Evolutionary conservation across 2,329 filamentous ascomycete genomes (phyloP).

Genomic region (Aspergillus eucalypticola): DNA sequence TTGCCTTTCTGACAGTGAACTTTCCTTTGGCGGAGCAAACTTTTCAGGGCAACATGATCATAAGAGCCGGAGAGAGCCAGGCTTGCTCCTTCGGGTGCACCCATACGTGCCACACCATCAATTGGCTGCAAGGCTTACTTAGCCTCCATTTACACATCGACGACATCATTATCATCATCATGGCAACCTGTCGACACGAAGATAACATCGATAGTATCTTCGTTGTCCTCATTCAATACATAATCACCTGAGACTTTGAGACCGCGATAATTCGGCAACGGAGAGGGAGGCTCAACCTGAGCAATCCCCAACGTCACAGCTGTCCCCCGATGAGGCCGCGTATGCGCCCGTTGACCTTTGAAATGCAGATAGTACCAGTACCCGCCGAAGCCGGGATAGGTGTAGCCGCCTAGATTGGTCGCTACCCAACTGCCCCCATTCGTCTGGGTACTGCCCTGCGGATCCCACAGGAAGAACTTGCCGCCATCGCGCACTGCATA

Average conservation of each 20-base stretch:
- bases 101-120: too few species aligned
- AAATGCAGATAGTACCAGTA: slow-evolving; percentile 4
- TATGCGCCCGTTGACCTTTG: background rate
- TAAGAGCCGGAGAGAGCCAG: too few species aligned
- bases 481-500: background rate
- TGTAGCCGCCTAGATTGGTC: slow-evolving; percentile 1
- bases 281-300: background rate
- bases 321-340: background rate
- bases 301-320: background rate
- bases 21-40: too few species aligned
- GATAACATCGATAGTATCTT: background rate
- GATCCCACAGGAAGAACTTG: slow-evolving; percentile 3
- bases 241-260: background rate
- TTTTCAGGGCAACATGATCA: too few species aligned
- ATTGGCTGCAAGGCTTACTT: too few species aligned
- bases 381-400: background rate
- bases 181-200: background rate
- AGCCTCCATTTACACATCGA: background rate
- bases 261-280: background rate
- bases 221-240: background rate
- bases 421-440: slow-evolving; percentile 3
- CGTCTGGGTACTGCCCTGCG: background rate
- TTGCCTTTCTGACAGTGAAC: too few species aligned
- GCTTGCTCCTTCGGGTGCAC: too few species aligned
- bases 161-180: background rate